Evolutionary conservation across 1,139 yeast species (phyloP).

Genomic region (Wickerhamomyces sp.): DNA sequence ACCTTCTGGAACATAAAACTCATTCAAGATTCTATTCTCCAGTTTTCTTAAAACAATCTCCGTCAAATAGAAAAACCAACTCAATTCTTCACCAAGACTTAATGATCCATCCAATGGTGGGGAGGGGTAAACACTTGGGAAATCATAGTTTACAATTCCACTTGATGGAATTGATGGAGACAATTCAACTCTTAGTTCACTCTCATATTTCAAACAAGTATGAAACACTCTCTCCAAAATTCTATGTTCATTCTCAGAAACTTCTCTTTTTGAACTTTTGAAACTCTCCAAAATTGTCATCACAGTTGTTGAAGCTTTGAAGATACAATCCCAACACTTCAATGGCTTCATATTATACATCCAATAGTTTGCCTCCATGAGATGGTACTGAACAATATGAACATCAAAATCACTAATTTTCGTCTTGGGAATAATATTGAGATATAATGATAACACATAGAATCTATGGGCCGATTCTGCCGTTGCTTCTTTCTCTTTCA

Average conservation of each 20-base stretch:
- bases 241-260: conserved; percentile 25
- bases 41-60: conserved; percentile 46
- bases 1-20: conserved; percentile 25
- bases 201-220: conserved; percentile 42
- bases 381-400: conserved; percentile 27
- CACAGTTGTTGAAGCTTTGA: conserved; percentile 19
- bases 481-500: conserved; percentile 7
- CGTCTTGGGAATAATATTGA: conserved; percentile 8
- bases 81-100: conserved; percentile 30
- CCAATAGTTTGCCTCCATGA: conserved; percentile 35
- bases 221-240: conserved; percentile 39
- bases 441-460: conserved; percentile 10
- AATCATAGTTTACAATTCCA: conserved; percentile 37
- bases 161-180: conserved; percentile 40
- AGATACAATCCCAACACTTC: conserved; percentile 33
- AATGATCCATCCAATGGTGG: conserved; percentile 34
- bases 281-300: conserved; percentile 21
- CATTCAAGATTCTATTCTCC: conserved; percentile 41
- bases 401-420: conserved; percentile 14
- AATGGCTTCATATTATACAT: conserved; percentile 36
- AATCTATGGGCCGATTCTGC: conserved; percentile 8
- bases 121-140: conserved; percentile 40
- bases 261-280: conserved; percentile 31
- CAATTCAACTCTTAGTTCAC: conserved; percentile 41
- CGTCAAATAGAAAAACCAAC: conserved; percentile 45